Evolutionary conservation across 1,284 basidiomycete genomes (phyloP).

Genomic region (Ceratobasidium sp.): DNA sequence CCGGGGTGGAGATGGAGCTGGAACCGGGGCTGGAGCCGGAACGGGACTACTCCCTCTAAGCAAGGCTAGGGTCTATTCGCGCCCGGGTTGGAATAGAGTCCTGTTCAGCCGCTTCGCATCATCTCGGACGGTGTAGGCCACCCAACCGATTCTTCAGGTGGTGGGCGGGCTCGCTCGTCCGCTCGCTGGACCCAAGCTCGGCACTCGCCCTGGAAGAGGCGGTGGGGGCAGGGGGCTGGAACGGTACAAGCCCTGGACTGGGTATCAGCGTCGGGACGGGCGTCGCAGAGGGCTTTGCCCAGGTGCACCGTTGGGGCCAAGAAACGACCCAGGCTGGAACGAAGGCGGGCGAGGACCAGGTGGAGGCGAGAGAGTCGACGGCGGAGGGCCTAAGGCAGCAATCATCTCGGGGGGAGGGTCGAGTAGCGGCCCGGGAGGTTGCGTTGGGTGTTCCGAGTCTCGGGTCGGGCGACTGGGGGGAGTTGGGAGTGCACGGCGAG

Average conservation of each 20-base stretch:
- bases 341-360: no score
- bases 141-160: conserved; percentile 1
- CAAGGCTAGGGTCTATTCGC: no score
- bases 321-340: conserved; percentile 13
- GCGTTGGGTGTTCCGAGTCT: not conserved
- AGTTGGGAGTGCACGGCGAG: conserved; percentile 26
- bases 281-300: conserved; percentile 10
- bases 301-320: conserved; percentile 10
- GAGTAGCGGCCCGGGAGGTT: not conserved
- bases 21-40: no score
- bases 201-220: conserved; percentile 13
- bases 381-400: no score
- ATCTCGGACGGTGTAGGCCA: conserved; percentile 1
- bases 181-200: not conserved
- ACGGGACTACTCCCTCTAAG: no score
- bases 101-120: conserved; percentile 22
- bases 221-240: conserved; percentile 36
- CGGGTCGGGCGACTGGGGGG: conserved; percentile 4
- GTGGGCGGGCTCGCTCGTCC: not conserved
- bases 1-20: not conserved
- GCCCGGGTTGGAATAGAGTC: not conserved
- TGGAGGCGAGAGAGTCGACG: no score
- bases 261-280: conserved; percentile 27
- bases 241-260: conserved; percentile 28
- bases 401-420: no score